Evolutionary conservation across 2,329 filamentous ascomycete species (phyloP), one percentile per base, ranked within the genome.

Genomic region (Aspergillus hiratsukae): DNA sequence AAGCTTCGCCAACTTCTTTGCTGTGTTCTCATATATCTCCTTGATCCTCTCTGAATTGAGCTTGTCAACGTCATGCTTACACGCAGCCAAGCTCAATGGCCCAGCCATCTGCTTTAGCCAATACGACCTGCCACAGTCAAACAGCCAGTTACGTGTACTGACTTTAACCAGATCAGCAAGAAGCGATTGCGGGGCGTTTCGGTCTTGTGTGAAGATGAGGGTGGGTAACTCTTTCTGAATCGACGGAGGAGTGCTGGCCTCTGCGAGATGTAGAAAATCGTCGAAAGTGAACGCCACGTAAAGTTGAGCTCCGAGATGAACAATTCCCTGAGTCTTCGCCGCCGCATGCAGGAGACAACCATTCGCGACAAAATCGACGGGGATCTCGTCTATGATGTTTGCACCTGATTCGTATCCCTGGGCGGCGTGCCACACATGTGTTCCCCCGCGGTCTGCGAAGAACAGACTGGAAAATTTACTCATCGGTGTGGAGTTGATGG

Each of bases 361-460:
- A 48, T 70, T 71, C 28, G 69, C 68, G 17, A 71, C 69, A 29
- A 71, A 66, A 43, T 71, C 69, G 3, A 71, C 69, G 0, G 69
- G 69, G 2, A 71, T 66, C 53, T 71, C 69, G 35, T 71, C 69
- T 8, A 71, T 53, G 31, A 69, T 65, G 37, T 71, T 71, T 21
- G 63, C 59, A 3, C 67, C 69, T 8, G 60, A 66, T 4, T 59
- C 59, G 35, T 66, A 66, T 1, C 69, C 69, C 28, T 65, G 52
- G 3, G 69, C 60, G 0, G 68, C 63, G 46, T 70, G 67, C 69
- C 69, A 71, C 11, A 68, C 52, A 46, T 71, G 69, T 3, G 65
- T 66, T 3, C 54, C 51, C 3, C 65, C 65, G 0, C 51, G 61
- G 23, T 70, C 68, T 1, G 61, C 58, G 49, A 70, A 58, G 46